Percentiles rank a stretch among this genome's conserved stretches.
Evolutionary conservation across 306 rosid species (phyloP).

Genomic region (Gastrolobium villosum): DNA sequence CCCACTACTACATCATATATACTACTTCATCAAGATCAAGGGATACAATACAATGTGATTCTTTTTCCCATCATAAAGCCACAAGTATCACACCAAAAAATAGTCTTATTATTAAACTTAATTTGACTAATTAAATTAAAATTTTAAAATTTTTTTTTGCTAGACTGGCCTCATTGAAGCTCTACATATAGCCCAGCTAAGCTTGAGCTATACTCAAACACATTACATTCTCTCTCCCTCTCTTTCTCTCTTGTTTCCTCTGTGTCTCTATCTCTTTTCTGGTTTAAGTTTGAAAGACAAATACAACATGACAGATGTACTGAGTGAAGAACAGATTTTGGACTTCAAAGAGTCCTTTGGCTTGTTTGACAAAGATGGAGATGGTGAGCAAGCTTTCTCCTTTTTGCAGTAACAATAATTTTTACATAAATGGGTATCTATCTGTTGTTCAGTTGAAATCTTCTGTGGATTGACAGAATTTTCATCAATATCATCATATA

Average conservation of each 20-base stretch:
- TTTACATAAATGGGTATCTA: background rate
- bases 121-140: slow-evolving; percentile 53
- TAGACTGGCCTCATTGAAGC: slow-evolving; percentile 38
- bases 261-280: slow-evolving; percentile 31
- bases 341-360: slow-evolving; percentile 96
- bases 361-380: slow-evolving; percentile 95
- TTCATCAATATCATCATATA: slow-evolving; percentile 1
- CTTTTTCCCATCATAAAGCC: slow-evolving; percentile 56
- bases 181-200: slow-evolving; percentile 93
- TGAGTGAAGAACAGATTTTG: slow-evolving; percentile 87
- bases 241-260: slow-evolving; percentile 34
- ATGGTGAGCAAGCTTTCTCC: slow-evolving; percentile 66
- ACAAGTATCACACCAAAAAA: slow-evolving; percentile 50
- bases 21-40: background rate
- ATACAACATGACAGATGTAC: slow-evolving; percentile 67
- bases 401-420: background rate
- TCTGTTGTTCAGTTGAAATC: background rate
- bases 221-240: slow-evolving; percentile 41
- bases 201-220: slow-evolving; percentile 72
- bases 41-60: slow-evolving; percentile 43
- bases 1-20: slow-evolving; percentile 3
- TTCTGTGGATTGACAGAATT: background rate
- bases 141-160: slow-evolving; percentile 1
- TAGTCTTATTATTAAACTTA: slow-evolving; percentile 48
- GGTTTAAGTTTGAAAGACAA: slow-evolving; percentile 3